Base-by-base conservation (phyloP, 1,284 basidiomycete species). In the Microbotryum intermedium region DNA sequence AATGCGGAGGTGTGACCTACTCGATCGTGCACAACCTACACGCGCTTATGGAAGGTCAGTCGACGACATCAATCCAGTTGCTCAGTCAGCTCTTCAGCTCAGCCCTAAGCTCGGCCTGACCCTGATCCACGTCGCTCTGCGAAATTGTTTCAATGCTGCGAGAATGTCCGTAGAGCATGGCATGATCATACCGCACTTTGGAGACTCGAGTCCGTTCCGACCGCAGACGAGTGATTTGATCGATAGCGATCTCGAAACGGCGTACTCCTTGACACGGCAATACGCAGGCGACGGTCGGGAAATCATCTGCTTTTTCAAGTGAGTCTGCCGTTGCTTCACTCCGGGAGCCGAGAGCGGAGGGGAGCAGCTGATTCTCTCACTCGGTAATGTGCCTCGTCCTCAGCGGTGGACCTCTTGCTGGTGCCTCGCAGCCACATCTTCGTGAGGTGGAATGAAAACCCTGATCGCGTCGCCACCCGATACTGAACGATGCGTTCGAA, bases 401-500 rank as follows among this genome's bases (percentile, higher is more conserved):
- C 59, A 60, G 59, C 47, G 64, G 64, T 4, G 64, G 64, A 8
- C 60, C 64, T 4, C 45, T 60, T 20, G 64, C 64, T 5, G 64
- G 64, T 11, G 64, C 64, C 2, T 48, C 43, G 10, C 64, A 65
- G 39, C 54, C 64, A n/a, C 64, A 65, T 28, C 50, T 65, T 16
- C 64, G 60, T 58, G 4, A 45, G n/a, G 60, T 42, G 16, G 34
- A 39, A 39, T 18, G 34, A 16, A 9, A 39, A 39, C 34, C 34
- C 34, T 39, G 34, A 39, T 39, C 34, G 34, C 34, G 34, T 39
- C 34, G 34, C 13, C 34, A 16, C 11, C 11, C 13, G 11, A 39
- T 39, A 4, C 10, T 16, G 10, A 39, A 11, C 18, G 34, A 39
- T 39, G 11, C 13, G 34, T 16, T 6, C 2, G 9, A 18, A 11